A percentile compares a stretch with the other conserved stretches of the same genome.
Conservation (phyloP, 192 early-diverging fungal species). For the Backusella tarrabulga region DNA sequence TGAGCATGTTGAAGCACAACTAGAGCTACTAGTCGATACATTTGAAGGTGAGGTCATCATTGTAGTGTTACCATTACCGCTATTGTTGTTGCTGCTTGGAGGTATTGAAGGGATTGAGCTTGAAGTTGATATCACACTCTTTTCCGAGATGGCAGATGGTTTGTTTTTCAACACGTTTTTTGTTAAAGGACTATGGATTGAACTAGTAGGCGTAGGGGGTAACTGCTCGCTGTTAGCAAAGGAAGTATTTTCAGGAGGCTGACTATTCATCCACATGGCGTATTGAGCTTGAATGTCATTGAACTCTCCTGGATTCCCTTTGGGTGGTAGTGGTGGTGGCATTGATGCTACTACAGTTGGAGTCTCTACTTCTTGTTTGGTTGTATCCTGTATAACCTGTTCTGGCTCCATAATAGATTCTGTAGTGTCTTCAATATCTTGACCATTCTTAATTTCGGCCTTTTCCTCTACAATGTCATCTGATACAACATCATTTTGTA, state of each 20-base stretch:
- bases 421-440: background rate
- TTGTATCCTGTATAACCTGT: background rate
- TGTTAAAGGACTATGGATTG: background rate
- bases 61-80: background rate
- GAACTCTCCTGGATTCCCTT: background rate
- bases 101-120: background rate
- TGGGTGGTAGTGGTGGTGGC: background rate
- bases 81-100: background rate
- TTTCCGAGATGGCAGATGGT: background rate
- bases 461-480: background rate
- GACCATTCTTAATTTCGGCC: background rate
- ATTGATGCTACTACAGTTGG: background rate
- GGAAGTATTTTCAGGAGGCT: background rate
- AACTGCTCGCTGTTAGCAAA: background rate
- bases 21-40: background rate
- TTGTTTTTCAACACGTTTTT: background rate
- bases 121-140: background rate
- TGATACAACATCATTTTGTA: background rate
- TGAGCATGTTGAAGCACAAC: background rate
- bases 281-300: constrained; percentile 25
- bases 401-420: background rate
- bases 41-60: background rate
- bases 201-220: background rate
- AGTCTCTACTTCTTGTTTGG: background rate
- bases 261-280: constrained; percentile 27